Percentiles rank a stretch among this genome's conserved stretches.
These are phyloP conservation scores for Halenospora varia DNA, from an alignment of 495 filamentous ascomycete species.

Conservation along the genomic window DNA sequence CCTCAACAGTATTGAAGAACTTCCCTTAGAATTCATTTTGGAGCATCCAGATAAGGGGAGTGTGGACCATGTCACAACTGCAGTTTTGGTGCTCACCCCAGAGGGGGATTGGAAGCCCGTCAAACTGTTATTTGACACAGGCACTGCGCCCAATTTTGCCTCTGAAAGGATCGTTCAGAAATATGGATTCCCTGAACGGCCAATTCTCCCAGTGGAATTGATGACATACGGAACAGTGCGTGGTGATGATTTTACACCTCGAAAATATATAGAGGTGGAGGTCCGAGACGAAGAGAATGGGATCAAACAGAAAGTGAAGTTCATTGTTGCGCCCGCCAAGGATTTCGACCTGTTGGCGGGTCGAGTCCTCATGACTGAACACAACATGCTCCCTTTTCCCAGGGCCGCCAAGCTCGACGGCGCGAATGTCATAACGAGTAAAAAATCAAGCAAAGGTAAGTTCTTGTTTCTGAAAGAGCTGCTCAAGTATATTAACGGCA, in stretches of 20 bases:
- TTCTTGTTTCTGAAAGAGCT: no score
- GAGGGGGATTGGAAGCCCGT: background rate
- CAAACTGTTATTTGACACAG: background rate
- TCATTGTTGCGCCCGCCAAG: no score
- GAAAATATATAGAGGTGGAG: background rate
- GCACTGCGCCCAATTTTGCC: background rate
- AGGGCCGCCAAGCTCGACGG: no score
- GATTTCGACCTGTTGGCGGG: no score
- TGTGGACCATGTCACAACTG: background rate
- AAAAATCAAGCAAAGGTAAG: no score
- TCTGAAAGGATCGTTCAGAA: background rate
- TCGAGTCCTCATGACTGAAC: no score
- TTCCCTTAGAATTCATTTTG: no score
- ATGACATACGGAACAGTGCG: background rate
- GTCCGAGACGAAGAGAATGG: background rate
- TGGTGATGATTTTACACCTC: background rate
- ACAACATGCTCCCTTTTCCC: no score
- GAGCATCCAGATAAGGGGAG: background rate
- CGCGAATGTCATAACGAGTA: no score
- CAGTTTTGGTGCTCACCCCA: background rate
- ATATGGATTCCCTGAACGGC: background rate
- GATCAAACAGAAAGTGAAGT: no score
- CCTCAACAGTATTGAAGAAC: no score
- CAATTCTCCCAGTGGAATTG: background rate
- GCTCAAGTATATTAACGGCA: no score